Evolutionary conservation across 139 green algal species (phyloP), one percentile per base, ranked within the genome.

Genomic region (Haematococcus sp.): DNA sequence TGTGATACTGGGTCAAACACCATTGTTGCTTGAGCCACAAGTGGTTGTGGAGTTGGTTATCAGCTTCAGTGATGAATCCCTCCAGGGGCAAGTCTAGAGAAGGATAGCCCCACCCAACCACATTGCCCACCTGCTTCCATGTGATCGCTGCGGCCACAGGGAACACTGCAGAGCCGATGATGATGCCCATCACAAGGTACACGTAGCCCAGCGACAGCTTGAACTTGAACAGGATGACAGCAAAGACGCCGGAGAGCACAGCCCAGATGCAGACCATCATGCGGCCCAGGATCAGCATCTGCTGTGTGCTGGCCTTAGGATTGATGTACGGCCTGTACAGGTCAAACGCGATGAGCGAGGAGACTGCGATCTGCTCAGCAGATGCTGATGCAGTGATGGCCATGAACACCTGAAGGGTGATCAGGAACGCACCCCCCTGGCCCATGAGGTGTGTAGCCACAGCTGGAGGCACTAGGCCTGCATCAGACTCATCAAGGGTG

Each of bases 161-260:
- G 46, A 91, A 82, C 44, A 98, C 94, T 22, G 94, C 93, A 22
- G 87, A 93, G 44, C 94, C 93, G 59, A 98, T 94, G 33, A 95
- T 76, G 40, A 97, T 86, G 40, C 92, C 93, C 91, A 94, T 95
- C 35, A 81, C 75, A 23, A 94, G 74, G 75, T 95, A 96, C 52
- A 95, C 89, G 84, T 90, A 95, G 74, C 84, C 86, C 3, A 94
- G 81, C 27, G 72, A 88, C 19, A 97, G 77, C 22, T 86, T 78
- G 0, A 95, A 80, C 74, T 93, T 78, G 22, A 96, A 81, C 43
- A 98, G 87, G 33, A 93, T 79, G 65, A 98, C 88, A 31, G 92
- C 84, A 17, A 97, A 76, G 34, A 92, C 79, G 56, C 91, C 90
- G 35, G 94, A 97, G 28, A 82, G 28, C 27, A 96, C 56, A 17